Percentiles rank a stretch among this genome's conserved stretches.
Evolutionary conservation across 257 asterid genomes (phyloP).

Genomic region (Penstemon newberryi): DNA sequence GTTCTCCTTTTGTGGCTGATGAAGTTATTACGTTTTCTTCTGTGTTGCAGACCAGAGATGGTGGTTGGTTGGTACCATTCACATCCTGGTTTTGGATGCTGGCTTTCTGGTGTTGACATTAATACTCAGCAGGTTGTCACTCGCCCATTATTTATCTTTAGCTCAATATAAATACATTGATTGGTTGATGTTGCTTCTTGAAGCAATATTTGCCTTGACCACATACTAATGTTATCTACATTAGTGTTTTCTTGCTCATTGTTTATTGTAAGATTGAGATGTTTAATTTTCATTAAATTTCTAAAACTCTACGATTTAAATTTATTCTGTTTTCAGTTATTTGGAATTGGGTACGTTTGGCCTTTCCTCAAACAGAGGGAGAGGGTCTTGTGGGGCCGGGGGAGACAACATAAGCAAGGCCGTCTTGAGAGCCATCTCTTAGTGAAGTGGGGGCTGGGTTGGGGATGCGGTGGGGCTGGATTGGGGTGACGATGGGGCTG

Average conservation of each 20-base stretch:
- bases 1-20: conserved; percentile 19
- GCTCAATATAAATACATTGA: not conserved
- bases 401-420: too few species aligned
- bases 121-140: conserved; percentile 86
- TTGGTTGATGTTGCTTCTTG: not conserved
- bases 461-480: too few species aligned
- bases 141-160: not conserved
- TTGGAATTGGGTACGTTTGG: too few species aligned
- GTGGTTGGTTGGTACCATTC: conserved; percentile 99
- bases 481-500: too few species aligned
- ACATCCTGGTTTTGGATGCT: conserved; percentile 98
- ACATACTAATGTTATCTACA: conserved; percentile 1
- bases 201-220: conserved; percentile 2
- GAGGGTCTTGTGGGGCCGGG: too few species aligned
- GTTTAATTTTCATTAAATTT: conserved; percentile 4
- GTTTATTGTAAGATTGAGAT: not conserved
- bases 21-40: conserved; percentile 14
- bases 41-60: conserved; percentile 86
- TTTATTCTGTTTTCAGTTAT: not conserved
- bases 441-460: too few species aligned
- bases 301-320: not conserved
- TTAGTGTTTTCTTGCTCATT: conserved; percentile 9
- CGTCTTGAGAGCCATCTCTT: too few species aligned
- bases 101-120: conserved; percentile 98
- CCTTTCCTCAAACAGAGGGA: too few species aligned